phyloP scores from a whole-genome alignment of 176 grass and related monocot genomes.

The Aegilops speltoides region DNA sequence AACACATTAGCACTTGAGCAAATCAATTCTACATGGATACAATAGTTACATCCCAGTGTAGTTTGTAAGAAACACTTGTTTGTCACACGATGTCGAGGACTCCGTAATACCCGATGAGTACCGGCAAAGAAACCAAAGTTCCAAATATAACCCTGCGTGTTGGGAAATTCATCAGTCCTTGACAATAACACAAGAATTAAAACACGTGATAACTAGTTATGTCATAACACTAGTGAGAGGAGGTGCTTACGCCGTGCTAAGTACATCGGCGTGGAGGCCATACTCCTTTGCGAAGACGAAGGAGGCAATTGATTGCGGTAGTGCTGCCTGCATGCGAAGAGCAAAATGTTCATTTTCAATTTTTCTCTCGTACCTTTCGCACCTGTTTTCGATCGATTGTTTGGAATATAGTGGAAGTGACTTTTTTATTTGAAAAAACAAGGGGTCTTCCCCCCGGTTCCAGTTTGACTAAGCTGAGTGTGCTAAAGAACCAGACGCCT shows the following conservation, averaged over 20 bases:
- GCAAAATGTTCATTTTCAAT: too few relatives aligned
- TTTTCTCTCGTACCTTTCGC: too few relatives aligned
- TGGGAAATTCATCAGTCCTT: not conserved
- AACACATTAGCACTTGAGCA: not conserved
- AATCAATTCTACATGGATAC: not conserved
- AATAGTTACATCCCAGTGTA: not conserved
- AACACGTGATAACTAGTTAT: not conserved
- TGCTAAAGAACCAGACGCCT: not conserved
- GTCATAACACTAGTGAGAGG: not conserved
- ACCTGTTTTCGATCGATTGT: too few relatives aligned
- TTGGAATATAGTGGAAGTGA: too few relatives aligned
- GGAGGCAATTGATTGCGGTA: constrained; percentile 70
- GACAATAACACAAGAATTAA: not conserved
- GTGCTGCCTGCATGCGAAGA: constrained; percentile 46
- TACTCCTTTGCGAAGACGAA: constrained; percentile 88
- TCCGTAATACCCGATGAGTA: constrained; percentile 47
- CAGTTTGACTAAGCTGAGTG: not conserved
- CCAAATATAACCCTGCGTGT: constrained; percentile 67
- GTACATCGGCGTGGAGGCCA: constrained; percentile 66
- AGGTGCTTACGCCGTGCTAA: constrained; percentile 65
- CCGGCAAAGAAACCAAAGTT: constrained; percentile 59
- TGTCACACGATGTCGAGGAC: constrained; percentile 36
- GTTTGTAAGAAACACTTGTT: not conserved
- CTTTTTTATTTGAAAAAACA: too few relatives aligned
- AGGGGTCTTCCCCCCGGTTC: too few relatives aligned